Percentiles rank a stretch among this genome's conserved stretches.
Conservation (phyloP, 169 alveolate species). For the Babesia ovis region DNA sequence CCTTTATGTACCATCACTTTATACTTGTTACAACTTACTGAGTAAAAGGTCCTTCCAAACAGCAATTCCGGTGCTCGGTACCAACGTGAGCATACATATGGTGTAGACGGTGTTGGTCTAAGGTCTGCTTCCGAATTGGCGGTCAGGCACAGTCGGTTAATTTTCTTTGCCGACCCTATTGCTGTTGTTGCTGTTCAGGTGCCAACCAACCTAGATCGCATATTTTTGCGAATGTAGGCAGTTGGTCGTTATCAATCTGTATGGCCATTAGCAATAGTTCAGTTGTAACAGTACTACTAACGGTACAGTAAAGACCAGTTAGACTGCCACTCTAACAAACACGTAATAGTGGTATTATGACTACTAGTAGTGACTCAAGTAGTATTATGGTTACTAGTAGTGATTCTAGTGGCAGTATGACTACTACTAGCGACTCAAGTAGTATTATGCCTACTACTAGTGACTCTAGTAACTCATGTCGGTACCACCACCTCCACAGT, state of each 20-base stretch:
- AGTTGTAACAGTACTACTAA: too few relatives aligned
- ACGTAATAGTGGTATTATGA: background rate
- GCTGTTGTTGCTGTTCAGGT: background rate
- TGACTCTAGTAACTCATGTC: too few relatives aligned
- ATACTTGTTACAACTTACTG: conserved; percentile 55
- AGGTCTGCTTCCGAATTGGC: conserved; percentile 63
- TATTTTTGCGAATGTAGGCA: conserved; percentile 65
- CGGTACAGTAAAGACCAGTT: too few relatives aligned
- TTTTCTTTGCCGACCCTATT: conserved; percentile 34
- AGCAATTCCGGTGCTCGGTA: conserved; percentile 77
- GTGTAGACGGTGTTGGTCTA: conserved; percentile 63
- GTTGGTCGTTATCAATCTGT: conserved; percentile 66
- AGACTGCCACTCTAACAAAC: too few relatives aligned
- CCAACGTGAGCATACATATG: conserved; percentile 79
- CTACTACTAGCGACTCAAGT: too few relatives aligned
- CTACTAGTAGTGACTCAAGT: background rate
- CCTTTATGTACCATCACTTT: too few relatives aligned
- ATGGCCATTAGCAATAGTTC: too few relatives aligned
- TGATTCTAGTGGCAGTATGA: too few relatives aligned
- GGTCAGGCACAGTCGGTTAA: conserved; percentile 26
- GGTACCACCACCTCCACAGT: too few relatives aligned
- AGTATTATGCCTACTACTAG: too few relatives aligned
- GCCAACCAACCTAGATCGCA: conserved; percentile 70
- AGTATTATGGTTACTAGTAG: too few relatives aligned
- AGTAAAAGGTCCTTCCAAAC: conserved; percentile 71